Base-by-base conservation (phyloP, 2,329 filamentous ascomycete species). In the Neofusicoccum ribis region DNA sequence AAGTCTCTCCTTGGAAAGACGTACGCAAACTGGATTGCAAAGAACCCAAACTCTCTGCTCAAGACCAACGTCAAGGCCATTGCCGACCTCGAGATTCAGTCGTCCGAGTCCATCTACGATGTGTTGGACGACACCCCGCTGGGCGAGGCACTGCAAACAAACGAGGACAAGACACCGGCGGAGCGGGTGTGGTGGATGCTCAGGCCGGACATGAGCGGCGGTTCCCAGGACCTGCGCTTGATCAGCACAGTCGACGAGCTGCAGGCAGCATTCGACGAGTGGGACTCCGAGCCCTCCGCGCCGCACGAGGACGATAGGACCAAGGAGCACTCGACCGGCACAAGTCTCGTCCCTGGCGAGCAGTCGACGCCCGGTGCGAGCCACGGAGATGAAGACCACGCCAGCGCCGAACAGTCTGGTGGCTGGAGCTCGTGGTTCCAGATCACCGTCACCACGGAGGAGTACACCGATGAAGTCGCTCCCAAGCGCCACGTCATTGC, bases 151-250 rank as follows among this genome's bases (percentile, higher is more conserved):
- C 84, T 96, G 76, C 86, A 86, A 39, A 83, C 83, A 50, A 97
- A 97, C 70, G 86, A 85, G 60, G 78, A 77, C 14, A 75, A 77
- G 27, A 71, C 71, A 3, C 58, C 63, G 1, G 66, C 66, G 8
- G 69, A 78, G 36, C 84, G 85, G 66, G 88, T 95, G 75, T 98
- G 94, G 94, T 99, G 95, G 95, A 97, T 99, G 70, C 78, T 99
- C 66, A 98, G 98, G 79, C 94, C 95, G 0, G 91, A 93, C 8
- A 98, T 99, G 94, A 97, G 92, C 76, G 95, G 98, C 74, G 86
- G 94, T 27, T 95, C 94, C 0, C 93, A 97, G 75, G 95, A 95
- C 1, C 97, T 99, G 65, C 82, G 92, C 44, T 81, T 99, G 0
- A 99, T 99, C 77, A 91, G 88, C 71, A 92, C 88, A 3, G 91